Percentiles rank a stretch among this genome's conserved stretches.
These are phyloP conservation scores for Bretschneidera sinensis DNA, from an alignment of 345 rosid genomes.

Conservation along the genomic window DNA sequence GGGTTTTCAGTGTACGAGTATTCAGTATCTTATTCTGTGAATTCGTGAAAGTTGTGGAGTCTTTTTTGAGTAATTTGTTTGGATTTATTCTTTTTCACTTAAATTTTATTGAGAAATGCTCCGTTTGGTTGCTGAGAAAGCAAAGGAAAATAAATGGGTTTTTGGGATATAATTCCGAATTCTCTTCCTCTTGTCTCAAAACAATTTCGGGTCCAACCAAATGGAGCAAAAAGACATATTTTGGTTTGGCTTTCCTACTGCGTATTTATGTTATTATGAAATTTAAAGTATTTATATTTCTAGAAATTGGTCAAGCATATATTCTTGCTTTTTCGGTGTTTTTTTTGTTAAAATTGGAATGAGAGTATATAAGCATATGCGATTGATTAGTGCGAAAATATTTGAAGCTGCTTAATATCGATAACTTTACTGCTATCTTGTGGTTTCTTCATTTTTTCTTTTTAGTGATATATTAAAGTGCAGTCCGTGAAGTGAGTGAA, in stretches of 20 bases:
- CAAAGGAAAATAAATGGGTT: not conserved
- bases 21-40: not conserved
- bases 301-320: not conserved
- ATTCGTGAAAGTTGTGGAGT: not conserved
- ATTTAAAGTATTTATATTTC: not conserved
- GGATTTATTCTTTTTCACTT: not conserved
- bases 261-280: not conserved
- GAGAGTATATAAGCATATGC: too few relatives aligned
- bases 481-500: not conserved
- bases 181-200: not conserved
- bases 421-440: too few relatives aligned
- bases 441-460: too few relatives aligned
- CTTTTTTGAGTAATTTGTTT: too few relatives aligned
- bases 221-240: not conserved
- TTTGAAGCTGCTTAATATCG: too few relatives aligned
- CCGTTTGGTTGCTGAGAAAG: slow-evolving; percentile 7
- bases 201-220: not conserved
- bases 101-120: not conserved
- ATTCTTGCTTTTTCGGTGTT: not conserved
- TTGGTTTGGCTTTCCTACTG: not conserved
- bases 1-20: not conserved
- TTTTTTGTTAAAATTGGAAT: too few relatives aligned
- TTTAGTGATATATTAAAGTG: not conserved
- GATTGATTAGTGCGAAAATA: too few relatives aligned
- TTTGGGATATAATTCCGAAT: not conserved